Evolutionary conservation across 2,329 filamentous ascomycete species (phyloP), one percentile per base, ranked within the genome.

Genomic region (Fusarium denticulatum): DNA sequence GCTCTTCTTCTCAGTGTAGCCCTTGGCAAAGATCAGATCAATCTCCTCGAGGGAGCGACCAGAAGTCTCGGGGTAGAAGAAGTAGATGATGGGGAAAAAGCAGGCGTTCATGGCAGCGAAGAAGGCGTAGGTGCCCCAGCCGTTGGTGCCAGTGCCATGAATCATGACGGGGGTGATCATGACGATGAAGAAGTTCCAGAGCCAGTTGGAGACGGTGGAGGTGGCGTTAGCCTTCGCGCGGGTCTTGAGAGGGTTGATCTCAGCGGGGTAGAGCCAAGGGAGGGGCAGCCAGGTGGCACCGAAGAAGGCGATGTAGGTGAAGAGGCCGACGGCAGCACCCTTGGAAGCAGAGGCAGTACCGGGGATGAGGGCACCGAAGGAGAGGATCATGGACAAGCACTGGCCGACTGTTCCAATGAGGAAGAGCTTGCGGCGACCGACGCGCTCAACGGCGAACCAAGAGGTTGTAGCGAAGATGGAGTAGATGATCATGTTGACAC

Each of bases 141-240:
- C 83, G 26, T 84, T 83, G 70, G 82, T 88, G 16, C 81, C 82
- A 6, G 83, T 88, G 37, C 87, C 85, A 59, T 87, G 81, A 16
- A 92, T 84, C 42, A 94, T 94, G 79, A 93, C 93, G 1, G 92
- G 91, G 0, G 92, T 94, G 83, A 94, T 93, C 85, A 94, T 94
- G 1, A 90, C 88, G 71, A 90, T 88, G 74, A 93, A 84, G 83
- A 93, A 94, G 81, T 93, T 92, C 88, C 89, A 93, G 32, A 85
- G 82, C 89, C 89, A 91, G 81, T 91, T 90, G 60, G 85, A 86
- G 6, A 87, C 85, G 0, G 88, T 90, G 3, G 88, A 86, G 11
- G 90, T 80, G 5, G 87, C 88, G 82, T 90, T 89, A 60, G 85
- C 86, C 68, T 85, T 85, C 7, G 87, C 87, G 34, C 88, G 84